These are phyloP conservation scores for Funneliformis caledonium DNA, from an alignment of 371 early-diverging fungal species.

Conservation along the genomic window DNA sequence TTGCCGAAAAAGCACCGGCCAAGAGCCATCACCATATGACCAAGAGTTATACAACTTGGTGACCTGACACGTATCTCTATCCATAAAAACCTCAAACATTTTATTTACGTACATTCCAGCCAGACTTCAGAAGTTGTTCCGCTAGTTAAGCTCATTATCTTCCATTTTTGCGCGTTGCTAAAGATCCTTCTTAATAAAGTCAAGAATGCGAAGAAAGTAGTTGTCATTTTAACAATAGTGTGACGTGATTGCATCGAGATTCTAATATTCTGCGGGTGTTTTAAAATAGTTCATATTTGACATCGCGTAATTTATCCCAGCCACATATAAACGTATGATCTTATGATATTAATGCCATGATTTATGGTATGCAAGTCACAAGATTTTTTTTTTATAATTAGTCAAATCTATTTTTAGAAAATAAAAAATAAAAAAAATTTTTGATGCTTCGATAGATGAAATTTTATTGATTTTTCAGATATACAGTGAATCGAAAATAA, in stretches of 20 bases:
- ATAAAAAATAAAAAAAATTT: too few relatives aligned
- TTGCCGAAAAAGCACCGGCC: constrained; percentile 4
- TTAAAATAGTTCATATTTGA: constrained; percentile 27
- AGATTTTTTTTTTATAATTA: too few relatives aligned
- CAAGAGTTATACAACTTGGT: constrained; percentile 21
- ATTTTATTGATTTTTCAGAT: too few relatives aligned
- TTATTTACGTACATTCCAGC: constrained; percentile 34
- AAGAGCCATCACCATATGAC: constrained; percentile 18
- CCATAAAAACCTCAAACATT: constrained; percentile 7
- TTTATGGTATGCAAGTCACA: too few relatives aligned
- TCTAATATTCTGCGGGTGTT: constrained; percentile 36
- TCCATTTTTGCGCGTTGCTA: constrained; percentile 40
- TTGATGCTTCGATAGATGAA: too few relatives aligned
- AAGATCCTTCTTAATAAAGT: too few relatives aligned
- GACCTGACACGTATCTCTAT: constrained; percentile 5
- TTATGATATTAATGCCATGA: too few relatives aligned
- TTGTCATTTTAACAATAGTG: constrained; percentile 25
- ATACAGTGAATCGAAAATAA: too few relatives aligned
- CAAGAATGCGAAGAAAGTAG: constrained; percentile 30
- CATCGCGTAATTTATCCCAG: too few relatives aligned
- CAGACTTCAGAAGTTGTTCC: constrained; percentile 36
- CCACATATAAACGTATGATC: too few relatives aligned
- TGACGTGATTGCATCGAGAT: constrained; percentile 37
- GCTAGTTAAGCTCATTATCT: constrained; percentile 39
- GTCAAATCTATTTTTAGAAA: too few relatives aligned